Evolutionary conservation across 352 stramenopile species (phyloP), one percentile per base, ranked within the genome.

Genomic region (Pythium dissotocum): DNA sequence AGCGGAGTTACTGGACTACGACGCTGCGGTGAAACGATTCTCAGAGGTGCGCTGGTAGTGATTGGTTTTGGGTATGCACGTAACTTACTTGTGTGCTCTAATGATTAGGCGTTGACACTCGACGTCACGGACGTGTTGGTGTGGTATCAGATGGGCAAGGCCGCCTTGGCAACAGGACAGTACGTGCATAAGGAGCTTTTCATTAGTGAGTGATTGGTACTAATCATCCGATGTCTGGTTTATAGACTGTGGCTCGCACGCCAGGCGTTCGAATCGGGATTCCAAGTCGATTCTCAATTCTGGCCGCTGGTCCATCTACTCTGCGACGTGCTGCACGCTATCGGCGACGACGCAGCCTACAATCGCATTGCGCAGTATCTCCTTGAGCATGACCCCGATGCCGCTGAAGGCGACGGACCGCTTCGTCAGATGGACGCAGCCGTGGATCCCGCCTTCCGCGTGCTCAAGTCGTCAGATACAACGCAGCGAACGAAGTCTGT

Each of bases 61-160:
- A 6, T 24, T 4, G 7, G 12, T 4, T 44, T 5, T 7, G 3
- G 36, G 36, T 16, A 18, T 7, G 36, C 16, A 7, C 8, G 36
- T 7, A 44, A 24, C 21, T 24, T 24, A 44, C 16, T 10, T 53
- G 46, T n/a, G 30, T 61, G 30, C n/a, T 21, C 4, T 14, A n/a
- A 18, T 55, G 35, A 0, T 44, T 28, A 87, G 78, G 85, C 85
- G 18, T 40, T 93, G 13, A 70, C 75, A 28, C 52, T 90, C 26
- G 85, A 93, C 57, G 82, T 67, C 2, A 89, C 85, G 18, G 85
- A 93, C 65, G 85, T 89, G n/a, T 69, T 91, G 9, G 83, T 93
- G 32, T 93, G 85, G 85, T 84, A 72, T 61, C 78, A 93, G 40
- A 86, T 91, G 81, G 82, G 73, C 5, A 79, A 76, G 21, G 74